phyloP scores from a whole-genome alignment of 2,329 filamentous ascomycete genomes.

The Calonectria hongkongensis region DNA sequence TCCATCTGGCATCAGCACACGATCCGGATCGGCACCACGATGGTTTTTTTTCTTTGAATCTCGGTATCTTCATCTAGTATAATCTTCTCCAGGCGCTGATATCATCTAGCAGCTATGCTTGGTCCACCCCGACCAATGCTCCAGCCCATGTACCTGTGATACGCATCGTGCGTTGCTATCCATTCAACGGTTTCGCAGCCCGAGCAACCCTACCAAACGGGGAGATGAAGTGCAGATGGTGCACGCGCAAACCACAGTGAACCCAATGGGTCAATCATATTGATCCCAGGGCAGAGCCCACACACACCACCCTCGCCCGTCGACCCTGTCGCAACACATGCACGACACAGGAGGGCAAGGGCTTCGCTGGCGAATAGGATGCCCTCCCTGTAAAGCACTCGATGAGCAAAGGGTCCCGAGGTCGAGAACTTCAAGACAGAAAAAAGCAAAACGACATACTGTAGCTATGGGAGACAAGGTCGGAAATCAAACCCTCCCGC shows the following conservation, averaged over 20 bases:
- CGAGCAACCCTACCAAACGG: conserved; percentile 3
- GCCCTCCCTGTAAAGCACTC: conserved; percentile 45
- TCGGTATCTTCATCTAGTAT: conserved; percentile 19
- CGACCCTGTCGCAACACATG: conserved; percentile 46
- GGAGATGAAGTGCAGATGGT: conserved; percentile 11
- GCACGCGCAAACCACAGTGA: conserved; percentile 18
- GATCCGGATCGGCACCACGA: conserved; percentile 46
- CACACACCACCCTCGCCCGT: conserved; percentile 44
- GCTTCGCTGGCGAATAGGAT: conserved; percentile 49
- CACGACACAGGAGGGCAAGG: conserved; percentile 54
- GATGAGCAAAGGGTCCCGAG: conserved; percentile 34
- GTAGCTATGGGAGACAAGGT: conserved; percentile 14
- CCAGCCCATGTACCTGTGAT: conserved; percentile 16
- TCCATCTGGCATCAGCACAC: conserved; percentile 32
- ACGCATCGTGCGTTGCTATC: conserved; percentile 9
- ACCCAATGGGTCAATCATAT: conserved; percentile 5
- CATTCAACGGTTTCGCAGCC: conserved; percentile 34
- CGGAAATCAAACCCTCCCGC: conserved; percentile 29
- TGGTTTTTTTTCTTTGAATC: not conserved
- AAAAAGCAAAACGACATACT: conserved; percentile 36
- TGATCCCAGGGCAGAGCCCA: conserved; percentile 18
- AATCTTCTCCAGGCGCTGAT: not conserved
- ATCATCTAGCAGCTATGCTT: not conserved
- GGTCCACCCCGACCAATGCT: not conserved
- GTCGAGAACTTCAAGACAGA: conserved; percentile 28